These are phyloP conservation scores for Pilatotrama ljubarskyi DNA, from an alignment of 768 basidiomycete genomes.

Conservation along the genomic window DNA sequence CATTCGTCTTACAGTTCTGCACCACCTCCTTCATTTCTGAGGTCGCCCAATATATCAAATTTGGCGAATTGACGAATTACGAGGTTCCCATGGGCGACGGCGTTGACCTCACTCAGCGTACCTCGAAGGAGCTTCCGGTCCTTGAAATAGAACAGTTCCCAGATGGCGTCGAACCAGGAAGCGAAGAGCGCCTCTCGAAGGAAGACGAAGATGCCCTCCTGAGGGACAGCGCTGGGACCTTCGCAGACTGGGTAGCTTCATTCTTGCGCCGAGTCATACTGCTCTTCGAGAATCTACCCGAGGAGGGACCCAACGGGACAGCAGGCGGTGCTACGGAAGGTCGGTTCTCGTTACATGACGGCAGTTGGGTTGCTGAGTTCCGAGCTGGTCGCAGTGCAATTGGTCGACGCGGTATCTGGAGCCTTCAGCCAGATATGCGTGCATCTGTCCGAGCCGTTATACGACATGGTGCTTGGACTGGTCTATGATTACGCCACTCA, in stretches of 20 bases:
- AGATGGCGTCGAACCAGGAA: constrained; percentile 41
- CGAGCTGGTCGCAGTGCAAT: constrained; percentile 48
- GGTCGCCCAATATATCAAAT: constrained; percentile 72
- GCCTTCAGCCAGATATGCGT: constrained; percentile 79
- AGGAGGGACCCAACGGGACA: constrained; percentile 67
- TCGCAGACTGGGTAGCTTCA: constrained; percentile 82
- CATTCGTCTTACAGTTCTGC: constrained; percentile 50
- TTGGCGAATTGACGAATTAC: constrained; percentile 58
- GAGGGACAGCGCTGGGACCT: constrained; percentile 69
- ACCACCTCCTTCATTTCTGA: constrained; percentile 76
- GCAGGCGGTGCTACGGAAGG: constrained; percentile 69
- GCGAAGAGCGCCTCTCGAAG: constrained; percentile 45
- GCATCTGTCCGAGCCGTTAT: constrained; percentile 72
- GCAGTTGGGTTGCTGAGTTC: background rate
- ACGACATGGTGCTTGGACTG: constrained; percentile 79
- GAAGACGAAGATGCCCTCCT: constrained; percentile 74
- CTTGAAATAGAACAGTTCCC: constrained; percentile 35
- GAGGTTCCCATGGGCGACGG: constrained; percentile 24
- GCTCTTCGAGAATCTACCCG: constrained; percentile 82
- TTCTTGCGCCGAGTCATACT: constrained; percentile 79
- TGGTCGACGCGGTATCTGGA: constrained; percentile 74
- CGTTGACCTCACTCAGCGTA: constrained; percentile 20
- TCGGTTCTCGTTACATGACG: constrained; percentile 24
- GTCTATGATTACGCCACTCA: constrained; percentile 81
- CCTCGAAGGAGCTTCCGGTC: constrained; percentile 27